These are phyloP conservation scores for Stentor coeruleus DNA, from an alignment of 73 alveolate genomes.

Conservation along the genomic window DNA sequence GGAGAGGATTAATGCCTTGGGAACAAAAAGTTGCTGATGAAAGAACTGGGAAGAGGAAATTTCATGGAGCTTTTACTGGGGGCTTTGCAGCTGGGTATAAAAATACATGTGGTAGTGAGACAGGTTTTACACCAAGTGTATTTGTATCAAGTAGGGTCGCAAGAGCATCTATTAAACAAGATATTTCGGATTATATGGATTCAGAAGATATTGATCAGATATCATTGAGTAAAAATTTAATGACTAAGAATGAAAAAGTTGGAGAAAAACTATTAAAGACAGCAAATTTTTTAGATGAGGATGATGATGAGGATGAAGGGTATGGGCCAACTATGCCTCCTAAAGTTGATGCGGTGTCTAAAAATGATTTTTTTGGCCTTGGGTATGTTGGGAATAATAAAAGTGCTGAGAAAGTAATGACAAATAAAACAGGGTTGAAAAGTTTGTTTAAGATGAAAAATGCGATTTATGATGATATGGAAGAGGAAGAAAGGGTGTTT, in stretches of 20 bases:
- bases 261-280: background rate
- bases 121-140: slow-evolving; percentile 57
- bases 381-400: slow-evolving; percentile 12
- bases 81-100: slow-evolving; percentile 69
- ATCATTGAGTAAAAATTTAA: background rate
- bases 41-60: slow-evolving; percentile 53
- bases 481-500: background rate
- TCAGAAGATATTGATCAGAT: slow-evolving; percentile 60
- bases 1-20: slow-evolving; percentile 26
- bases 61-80: slow-evolving; percentile 77
- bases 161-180: slow-evolving; percentile 32
- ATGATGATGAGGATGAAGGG: background rate
- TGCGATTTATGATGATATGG: slow-evolving; percentile 7
- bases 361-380: slow-evolving; percentile 21
- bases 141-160: slow-evolving; percentile 40
- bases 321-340: slow-evolving; percentile 35
- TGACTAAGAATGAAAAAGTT: background rate
- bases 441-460: background rate
- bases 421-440: background rate
- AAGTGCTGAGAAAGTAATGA: background rate
- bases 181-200: slow-evolving; percentile 64
- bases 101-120: slow-evolving; percentile 53
- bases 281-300: background rate
- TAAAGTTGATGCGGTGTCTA: background rate
- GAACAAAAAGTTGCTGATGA: slow-evolving; percentile 34